Percentiles rank a stretch among this genome's conserved stretches.
These are phyloP conservation scores for Grifola frondosa DNA, from an alignment of 1,284 basidiomycete species.

Conservation along the genomic window DNA sequence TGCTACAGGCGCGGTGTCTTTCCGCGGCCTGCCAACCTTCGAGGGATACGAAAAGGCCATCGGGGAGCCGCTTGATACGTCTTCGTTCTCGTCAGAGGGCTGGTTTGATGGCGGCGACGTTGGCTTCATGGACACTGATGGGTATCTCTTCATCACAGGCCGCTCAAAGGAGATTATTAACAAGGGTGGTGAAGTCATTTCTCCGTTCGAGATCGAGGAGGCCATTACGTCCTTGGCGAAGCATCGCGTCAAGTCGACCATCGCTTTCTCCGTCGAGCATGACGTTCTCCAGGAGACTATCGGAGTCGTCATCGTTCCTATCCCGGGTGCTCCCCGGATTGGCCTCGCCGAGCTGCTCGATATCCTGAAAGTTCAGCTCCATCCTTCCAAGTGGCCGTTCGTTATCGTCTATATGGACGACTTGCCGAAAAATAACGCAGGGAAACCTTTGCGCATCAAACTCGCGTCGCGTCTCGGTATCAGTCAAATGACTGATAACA, in stretches of 20 bases:
- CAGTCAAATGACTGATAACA: constrained; percentile 33
- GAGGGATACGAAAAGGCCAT: constrained; percentile 42
- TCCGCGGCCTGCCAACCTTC: constrained; percentile 45
- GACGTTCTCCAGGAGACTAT: constrained; percentile 44
- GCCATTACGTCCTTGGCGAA: constrained; percentile 42
- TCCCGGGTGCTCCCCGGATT: constrained; percentile 32
- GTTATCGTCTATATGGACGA: constrained; percentile 42
- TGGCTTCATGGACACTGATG: constrained; percentile 57
- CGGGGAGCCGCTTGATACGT: constrained; percentile 39
- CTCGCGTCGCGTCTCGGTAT: constrained; percentile 39
- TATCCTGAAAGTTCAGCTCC: constrained; percentile 39
- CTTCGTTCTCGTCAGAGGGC: constrained; percentile 44
- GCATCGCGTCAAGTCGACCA: constrained; percentile 37
- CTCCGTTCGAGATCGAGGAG: constrained; percentile 59
- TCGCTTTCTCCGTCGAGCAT: constrained; percentile 43
- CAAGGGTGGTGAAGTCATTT: constrained; percentile 65
- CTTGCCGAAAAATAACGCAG: constrained; percentile 42
- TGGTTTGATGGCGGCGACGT: constrained; percentile 65
- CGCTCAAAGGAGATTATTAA: constrained; percentile 61
- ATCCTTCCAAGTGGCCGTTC: constrained; percentile 47
- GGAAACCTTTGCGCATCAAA: constrained; percentile 44
- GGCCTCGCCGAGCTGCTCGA: constrained; percentile 43
- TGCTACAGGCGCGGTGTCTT: constrained; percentile 40
- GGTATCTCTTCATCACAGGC: constrained; percentile 58
- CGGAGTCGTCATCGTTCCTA: constrained; percentile 39